Evolutionary conservation across 73 alveolate genomes (phyloP), one percentile per base, ranked within the genome.

Genomic region (Effrenium voratum): DNA sequence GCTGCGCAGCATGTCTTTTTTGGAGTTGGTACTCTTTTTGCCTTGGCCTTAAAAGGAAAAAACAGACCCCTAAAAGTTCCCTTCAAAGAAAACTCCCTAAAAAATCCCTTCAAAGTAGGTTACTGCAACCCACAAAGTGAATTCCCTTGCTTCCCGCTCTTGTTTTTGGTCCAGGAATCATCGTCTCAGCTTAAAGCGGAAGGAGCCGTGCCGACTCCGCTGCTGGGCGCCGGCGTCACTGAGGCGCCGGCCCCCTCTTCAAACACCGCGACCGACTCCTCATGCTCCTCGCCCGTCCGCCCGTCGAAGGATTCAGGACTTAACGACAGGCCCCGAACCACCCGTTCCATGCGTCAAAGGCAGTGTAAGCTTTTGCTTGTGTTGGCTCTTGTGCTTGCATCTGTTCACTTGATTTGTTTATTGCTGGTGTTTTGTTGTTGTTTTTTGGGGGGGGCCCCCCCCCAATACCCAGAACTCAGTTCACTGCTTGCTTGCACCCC

Each of bases 191-290:
- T 10, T 63, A 30, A 3, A 47, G 6, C 79, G 30, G n/a, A 16
- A 24, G 2, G 30, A 66, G 30, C 79, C 79, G 41, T 66, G 41
- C 79, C 2, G 15, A 66, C 40, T 40, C 30, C 79, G 30, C 79
- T 13, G 16, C 1, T 2, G 16, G 10, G 79, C 79, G 8, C 19
- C 15, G 16, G 43, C 15, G 63, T 2, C 24, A 32, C 36, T 50
- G 55, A 55, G 80, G 59, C 45, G 32, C 12, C 41, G 5, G 70
- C 95, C 52, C 95, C 95, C 66, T 88, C 95, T 88, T 88, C 95
- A 40, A 88, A 88, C 19, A 85, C 95, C 2, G 95, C 95, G 1
- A 84, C 85, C 26, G 95, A 88, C 40, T 84, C 60, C 85, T 66
- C 95, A 72, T 88, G 70, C 41, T 88, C 95, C 95, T 88, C 34